A percentile compares a stretch with the other conserved stretches of the same genome.
phyloP scores from a whole-genome alignment of 2,329 filamentous ascomycete genomes.

The Paecilomyces sp. region DNA sequence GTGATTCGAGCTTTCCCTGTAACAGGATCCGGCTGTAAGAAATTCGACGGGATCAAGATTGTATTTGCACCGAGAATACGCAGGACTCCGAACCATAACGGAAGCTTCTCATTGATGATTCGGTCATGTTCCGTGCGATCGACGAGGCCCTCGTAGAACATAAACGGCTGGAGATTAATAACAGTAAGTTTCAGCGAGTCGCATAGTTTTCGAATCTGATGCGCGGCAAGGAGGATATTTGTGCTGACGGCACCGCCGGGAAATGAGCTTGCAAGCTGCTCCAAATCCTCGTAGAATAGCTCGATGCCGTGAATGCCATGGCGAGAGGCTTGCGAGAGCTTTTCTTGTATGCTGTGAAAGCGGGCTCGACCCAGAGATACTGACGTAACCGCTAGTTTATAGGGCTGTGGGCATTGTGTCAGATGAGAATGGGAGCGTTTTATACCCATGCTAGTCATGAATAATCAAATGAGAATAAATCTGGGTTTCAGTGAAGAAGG shows the following conservation, averaged over 20 bases:
- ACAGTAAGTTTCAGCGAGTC: constrained; percentile 8
- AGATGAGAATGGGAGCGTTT: neutral
- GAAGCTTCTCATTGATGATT: constrained; percentile 50
- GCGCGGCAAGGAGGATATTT: constrained; percentile 48
- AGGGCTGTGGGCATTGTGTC: neutral
- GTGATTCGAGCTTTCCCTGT: constrained; percentile 32
- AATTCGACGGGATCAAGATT: constrained; percentile 65
- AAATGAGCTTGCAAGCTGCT: constrained; percentile 48
- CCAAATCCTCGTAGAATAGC: constrained; percentile 67
- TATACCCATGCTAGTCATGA: neutral
- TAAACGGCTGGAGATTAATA: constrained; percentile 61
- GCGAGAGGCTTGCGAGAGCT: constrained; percentile 57
- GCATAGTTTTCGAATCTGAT: constrained; percentile 45
- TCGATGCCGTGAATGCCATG: constrained; percentile 63
- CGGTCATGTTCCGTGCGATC: constrained; percentile 51
- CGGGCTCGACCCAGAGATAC: constrained; percentile 66
- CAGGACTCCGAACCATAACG: constrained; percentile 59
- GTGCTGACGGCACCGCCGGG: constrained; percentile 35
- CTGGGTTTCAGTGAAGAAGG: neutral
- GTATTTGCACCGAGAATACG: constrained; percentile 56
- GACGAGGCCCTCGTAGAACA: constrained; percentile 63
- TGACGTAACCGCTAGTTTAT: constrained; percentile 55
- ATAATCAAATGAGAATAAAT: neutral
- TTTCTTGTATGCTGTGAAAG: constrained; percentile 56
- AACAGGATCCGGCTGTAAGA: constrained; percentile 33